A percentile compares a stretch with the other conserved stretches of the same genome.
phyloP scores from a whole-genome alignment of 2,329 filamentous ascomycete species.

The Aspergillus ruber region DNA sequence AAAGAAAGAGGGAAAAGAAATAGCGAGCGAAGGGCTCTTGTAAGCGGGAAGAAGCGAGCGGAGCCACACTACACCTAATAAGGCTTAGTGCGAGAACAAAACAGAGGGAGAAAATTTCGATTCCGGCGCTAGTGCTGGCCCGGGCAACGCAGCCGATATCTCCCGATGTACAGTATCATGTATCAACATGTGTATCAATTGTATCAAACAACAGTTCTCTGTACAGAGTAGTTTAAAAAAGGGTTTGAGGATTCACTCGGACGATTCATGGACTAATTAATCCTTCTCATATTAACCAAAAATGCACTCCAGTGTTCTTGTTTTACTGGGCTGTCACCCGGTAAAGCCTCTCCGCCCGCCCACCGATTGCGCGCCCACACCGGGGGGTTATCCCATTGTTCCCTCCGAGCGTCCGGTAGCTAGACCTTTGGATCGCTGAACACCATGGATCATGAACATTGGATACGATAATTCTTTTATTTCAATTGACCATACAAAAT shows the following conservation, averaged over 20 bases:
- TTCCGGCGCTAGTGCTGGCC: constrained; percentile 17
- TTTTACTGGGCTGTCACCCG: neutral
- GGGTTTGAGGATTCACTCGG: neutral
- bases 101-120: constrained; percentile 12
- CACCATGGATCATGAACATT: neutral
- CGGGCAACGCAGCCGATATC: constrained; percentile 31
- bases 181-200: neutral
- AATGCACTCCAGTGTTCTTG: too few relatives aligned
- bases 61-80: constrained; percentile 16
- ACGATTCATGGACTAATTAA: neutral
- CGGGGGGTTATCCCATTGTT: neutral
- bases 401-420: neutral
- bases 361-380: neutral
- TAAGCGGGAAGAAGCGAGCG: constrained; percentile 32
- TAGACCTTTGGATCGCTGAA: neutral
- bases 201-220: neutral
- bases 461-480: too few relatives aligned
- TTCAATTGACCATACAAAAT: too few relatives aligned
- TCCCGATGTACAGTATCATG: constrained; percentile 21
- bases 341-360: neutral
- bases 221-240: neutral
- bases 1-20: constrained; percentile 33
- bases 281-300: too few relatives aligned
- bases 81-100: constrained; percentile 3
- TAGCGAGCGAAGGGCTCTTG: constrained; percentile 28